These are phyloP conservation scores for Tribonema minus DNA, from an alignment of 108 stramenopile species.

Conservation along the genomic window DNA sequence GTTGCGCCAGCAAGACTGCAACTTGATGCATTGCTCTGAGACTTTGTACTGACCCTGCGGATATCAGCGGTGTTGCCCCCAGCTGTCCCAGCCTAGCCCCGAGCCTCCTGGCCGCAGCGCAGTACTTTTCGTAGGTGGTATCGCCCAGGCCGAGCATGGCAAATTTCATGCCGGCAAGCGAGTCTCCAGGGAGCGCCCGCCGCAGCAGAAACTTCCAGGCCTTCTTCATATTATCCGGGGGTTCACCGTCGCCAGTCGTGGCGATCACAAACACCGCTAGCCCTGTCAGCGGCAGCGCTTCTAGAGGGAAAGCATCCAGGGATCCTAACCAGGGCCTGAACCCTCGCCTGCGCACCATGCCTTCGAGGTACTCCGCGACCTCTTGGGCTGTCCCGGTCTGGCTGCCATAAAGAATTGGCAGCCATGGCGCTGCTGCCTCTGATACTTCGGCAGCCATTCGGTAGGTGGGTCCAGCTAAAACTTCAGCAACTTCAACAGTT, in stretches of 20 bases:
- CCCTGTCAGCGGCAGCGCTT: neutral
- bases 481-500: too few relatives aligned
- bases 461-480: too few relatives aligned
- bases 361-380: slow-evolving; percentile 35
- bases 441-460: too few relatives aligned
- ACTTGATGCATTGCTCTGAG: too few relatives aligned
- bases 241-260: slow-evolving; percentile 53
- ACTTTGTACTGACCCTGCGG: too few relatives aligned
- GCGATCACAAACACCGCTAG: slow-evolving; percentile 40
- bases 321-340: slow-evolving; percentile 3
- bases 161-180: slow-evolving; percentile 24
- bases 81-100: slow-evolving; percentile 32
- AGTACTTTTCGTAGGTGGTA: slow-evolving; percentile 46
- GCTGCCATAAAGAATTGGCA: slow-evolving; percentile 14
- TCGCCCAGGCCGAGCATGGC: slow-evolving; percentile 51
- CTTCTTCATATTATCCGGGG: slow-evolving; percentile 44
- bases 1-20: too few relatives aligned
- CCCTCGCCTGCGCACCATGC: slow-evolving; percentile 20
- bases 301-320: slow-evolving; percentile 1
- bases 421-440: neutral
- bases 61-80: slow-evolving; percentile 32
- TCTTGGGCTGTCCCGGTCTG: slow-evolving; percentile 41
- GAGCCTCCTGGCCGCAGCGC: slow-evolving; percentile 43
- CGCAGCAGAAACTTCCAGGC: slow-evolving; percentile 51
- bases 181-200: slow-evolving; percentile 36